Conservation (phyloP, 2,329 filamentous ascomycete genomes). For the Verticillium dahliae region DNA sequence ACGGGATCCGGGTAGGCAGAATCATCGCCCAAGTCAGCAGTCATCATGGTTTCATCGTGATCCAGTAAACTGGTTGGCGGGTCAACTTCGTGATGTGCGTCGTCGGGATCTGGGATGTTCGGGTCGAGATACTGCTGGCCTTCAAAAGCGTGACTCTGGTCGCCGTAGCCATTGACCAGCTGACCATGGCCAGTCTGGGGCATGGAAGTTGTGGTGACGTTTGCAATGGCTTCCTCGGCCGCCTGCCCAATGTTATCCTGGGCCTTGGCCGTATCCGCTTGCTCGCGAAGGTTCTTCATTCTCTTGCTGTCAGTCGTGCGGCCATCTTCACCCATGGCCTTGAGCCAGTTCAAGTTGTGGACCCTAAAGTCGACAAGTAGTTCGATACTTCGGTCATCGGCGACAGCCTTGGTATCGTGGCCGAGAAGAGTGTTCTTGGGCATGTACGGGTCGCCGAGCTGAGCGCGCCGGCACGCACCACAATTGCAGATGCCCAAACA, state of each 20-base stretch:
- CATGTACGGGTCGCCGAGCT: constrained; percentile 69
- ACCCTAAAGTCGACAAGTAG: constrained; percentile 83
- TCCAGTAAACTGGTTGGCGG: constrained; percentile 18
- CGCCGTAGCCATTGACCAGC: constrained; percentile 19
- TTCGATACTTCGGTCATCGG: constrained; percentile 86
- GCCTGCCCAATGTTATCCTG: constrained; percentile 29
- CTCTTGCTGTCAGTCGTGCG: constrained; percentile 50
- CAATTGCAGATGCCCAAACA: constrained; percentile 86
- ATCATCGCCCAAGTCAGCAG: constrained; percentile 15
- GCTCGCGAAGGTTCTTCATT: constrained; percentile 49
- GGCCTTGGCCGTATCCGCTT: constrained; percentile 52
- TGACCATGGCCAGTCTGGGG: not conserved
- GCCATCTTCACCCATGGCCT: constrained; percentile 50
- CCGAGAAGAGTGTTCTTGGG: constrained; percentile 84
- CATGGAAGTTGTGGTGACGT: constrained; percentile 8
- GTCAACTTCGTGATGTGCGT: constrained; percentile 14
- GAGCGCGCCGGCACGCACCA: constrained; percentile 61
- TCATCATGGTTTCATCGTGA: constrained; percentile 8
- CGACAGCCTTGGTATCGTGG: constrained; percentile 83
- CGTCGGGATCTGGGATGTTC: constrained; percentile 4
- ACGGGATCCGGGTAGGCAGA: constrained; percentile 43
- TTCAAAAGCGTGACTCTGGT: constrained; percentile 24
- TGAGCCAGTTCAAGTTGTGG: constrained; percentile 82
- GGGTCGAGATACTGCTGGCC: constrained; percentile 8
- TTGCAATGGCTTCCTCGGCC: constrained; percentile 14